Evolutionary conservation across 2,329 filamentous ascomycete species (phyloP), one percentile per base, ranked within the genome.

Genomic region (Arthrobotrys entomopaga): DNA sequence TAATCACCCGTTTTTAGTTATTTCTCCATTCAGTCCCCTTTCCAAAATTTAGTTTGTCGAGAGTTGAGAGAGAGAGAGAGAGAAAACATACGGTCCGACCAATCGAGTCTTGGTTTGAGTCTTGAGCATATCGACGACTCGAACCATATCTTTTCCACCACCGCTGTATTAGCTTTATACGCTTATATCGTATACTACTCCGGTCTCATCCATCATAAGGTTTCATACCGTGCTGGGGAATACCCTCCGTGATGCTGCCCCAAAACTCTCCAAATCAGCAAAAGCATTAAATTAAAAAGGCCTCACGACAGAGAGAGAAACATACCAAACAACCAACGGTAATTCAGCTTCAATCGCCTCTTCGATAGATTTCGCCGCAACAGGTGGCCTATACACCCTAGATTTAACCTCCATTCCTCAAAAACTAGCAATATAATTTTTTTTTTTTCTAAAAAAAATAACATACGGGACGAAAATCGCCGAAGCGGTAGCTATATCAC

Each of bases 91-190:
- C 71, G 94, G 94, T 79, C 94, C 94, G 76, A 98, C 93, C 80
- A 99, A 88, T 82, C 95, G 91, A 79, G 94, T 97, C 88, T 98
- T 98, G 86, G 85, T 89, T 86, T 99, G 95, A 65, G 93, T 92
- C 88, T 97, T 98, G 82, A 99, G 88, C 83, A 98, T 97, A 83
- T 93, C 89, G 82, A 95, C 97, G 83, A 98, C 97, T 85, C 94
- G 93, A 80, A 98, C 93, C 95, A 99, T 99, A 85, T 99, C 92
- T 95, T 63, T n/a, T n/a, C n/a, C n/a, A n/a, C 15, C 26, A 26
- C 77, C 63, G 79, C 75, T 49, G 6, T 46, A 24, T 50, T 19
- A 50, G 46, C 8, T 19, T 2, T 5, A 19, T 22, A 19, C 5
- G 7, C 16, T 50, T 11, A 13, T 8, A 16, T 49, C 46, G n/a